Percentiles rank a stretch among this genome's conserved stretches.
Evolutionary conservation across 257 asterid genomes (phyloP).

Genomic region (Solanum infundibuliforme): DNA sequence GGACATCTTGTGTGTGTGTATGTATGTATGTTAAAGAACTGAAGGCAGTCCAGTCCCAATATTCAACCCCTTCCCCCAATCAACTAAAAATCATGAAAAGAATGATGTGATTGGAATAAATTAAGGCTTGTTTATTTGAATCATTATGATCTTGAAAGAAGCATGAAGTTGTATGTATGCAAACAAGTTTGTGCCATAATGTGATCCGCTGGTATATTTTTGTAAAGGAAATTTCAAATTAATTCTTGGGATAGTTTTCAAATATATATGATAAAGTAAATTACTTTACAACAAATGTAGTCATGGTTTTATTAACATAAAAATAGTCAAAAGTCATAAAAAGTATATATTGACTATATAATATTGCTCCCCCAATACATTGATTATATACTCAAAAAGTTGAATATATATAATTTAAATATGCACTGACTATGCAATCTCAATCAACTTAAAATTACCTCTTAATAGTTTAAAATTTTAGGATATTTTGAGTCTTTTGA

Average conservation of each 20-base stretch:
- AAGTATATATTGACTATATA: neutral
- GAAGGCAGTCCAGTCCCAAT: neutral
- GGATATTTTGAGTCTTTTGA: no score
- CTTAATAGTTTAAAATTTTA: neutral
- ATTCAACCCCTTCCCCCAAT: neutral
- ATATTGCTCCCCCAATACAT: neutral
- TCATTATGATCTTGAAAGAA: neutral
- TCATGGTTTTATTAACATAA: neutral
- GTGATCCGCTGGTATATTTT: neutral
- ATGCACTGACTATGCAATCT: neutral
- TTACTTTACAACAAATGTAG: neutral
- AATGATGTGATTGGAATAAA: neutral
- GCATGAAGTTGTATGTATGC: neutral
- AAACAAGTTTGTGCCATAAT: neutral
- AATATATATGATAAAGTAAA: neutral
- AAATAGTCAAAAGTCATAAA: neutral
- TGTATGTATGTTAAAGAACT: neutral
- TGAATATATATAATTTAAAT: no score
- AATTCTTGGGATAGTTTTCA: no score
- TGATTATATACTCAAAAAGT: no score
- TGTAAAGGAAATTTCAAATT: neutral
- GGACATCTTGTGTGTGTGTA: neutral
- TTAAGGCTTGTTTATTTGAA: neutral
- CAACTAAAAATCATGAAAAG: neutral
- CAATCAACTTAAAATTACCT: neutral